Conservation (phyloP, 768 basidiomycete species). For the Lepiota brunneoincarnata region DNA sequence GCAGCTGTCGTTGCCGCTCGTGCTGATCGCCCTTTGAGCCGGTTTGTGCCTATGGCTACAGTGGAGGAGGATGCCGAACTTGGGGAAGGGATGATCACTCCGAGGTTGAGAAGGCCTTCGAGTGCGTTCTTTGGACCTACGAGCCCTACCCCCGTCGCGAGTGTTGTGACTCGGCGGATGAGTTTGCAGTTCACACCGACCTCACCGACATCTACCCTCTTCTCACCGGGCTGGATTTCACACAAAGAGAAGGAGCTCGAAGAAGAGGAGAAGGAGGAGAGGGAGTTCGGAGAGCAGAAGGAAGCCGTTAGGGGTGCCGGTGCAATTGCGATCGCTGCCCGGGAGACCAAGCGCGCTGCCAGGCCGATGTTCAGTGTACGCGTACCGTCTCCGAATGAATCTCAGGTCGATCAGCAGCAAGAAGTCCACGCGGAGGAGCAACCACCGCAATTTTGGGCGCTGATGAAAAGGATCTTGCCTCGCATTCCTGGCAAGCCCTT, state of each 20-base stretch:
- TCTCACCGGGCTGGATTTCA: slow-evolving; percentile 20
- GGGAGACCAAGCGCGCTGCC: slow-evolving; percentile 20
- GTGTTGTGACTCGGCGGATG: slow-evolving; percentile 27
- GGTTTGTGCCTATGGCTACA: slow-evolving; percentile 27
- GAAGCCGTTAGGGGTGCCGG: slow-evolving; percentile 32
- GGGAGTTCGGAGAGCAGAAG: slow-evolving; percentile 44
- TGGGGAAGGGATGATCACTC: slow-evolving; percentile 2
- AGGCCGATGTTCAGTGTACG: slow-evolving; percentile 17
- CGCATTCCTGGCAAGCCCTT: slow-evolving; percentile 73
- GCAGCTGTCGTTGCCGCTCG: slow-evolving; percentile 20
- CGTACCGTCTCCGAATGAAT: not conserved
- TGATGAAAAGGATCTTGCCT: slow-evolving; percentile 59
- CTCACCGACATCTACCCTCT: slow-evolving; percentile 36
- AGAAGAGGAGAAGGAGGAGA: slow-evolving; percentile 16
- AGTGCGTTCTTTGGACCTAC: slow-evolving; percentile 26
- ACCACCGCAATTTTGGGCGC: slow-evolving; percentile 38
- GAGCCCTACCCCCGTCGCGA: slow-evolving; percentile 22
- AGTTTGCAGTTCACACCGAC: slow-evolving; percentile 71
- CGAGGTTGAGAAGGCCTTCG: slow-evolving; percentile 15
- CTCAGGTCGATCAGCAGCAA: not conserved
- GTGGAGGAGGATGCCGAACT: slow-evolving; percentile 22
- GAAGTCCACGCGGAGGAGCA: slow-evolving; percentile 15
- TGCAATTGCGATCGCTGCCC: slow-evolving; percentile 30
- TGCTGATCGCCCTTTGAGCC: slow-evolving; percentile 26
- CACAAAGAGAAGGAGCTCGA: slow-evolving; percentile 21